Evolutionary conservation across 345 rosid species (phyloP), one percentile per base, ranked within the genome.

Genomic region (Orychophragmus violaceus): DNA sequence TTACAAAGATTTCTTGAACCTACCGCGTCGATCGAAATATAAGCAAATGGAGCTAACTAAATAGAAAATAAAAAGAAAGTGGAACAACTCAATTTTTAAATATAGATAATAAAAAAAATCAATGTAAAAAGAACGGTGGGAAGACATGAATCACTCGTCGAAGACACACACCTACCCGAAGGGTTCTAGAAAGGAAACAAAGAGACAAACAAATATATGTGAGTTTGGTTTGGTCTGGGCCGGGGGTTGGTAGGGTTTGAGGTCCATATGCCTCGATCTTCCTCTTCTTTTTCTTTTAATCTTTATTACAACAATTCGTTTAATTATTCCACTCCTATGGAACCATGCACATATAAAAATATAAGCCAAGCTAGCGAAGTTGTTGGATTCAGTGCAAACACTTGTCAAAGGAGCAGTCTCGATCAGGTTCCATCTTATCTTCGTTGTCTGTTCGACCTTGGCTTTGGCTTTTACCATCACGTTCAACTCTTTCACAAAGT

Each of bases 371-470:
- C 52, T 12, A 71, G 33, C 52, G 17, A 72, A 65, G 76, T 28
- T 59, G 46, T 66, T 66, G 72, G 29, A 73, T 50, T 66, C 72
- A 59, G 68, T 73, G 77, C 77, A 73, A 73, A 66, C 72, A 73
- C 72, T 73, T 73, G 72, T 59, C 62, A 73, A 50, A 66, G 72
- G 72, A 73, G 72, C 32, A 66, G 49, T 72, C 77, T n/a, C 65
- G 49, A 59, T 66, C 62, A 51, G 57, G 45, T 73, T 73, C 67
- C 77, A 66, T 73, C 77, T 66, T 73, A 32, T 59, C 67, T 73
- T 73, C 77, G 68, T 41, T 73, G 24, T 59, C 29, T 66, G 77
- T 5, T 73, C 72, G 72, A 73, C 77, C 72, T 73, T 59, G 77
- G 77, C 72, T 51, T 71, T 73, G 62, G 55, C 24, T 66, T 45